Evolutionary conservation across 192 early-diverging fungal species (phyloP).

Genomic region (Coemansia sp.): DNA sequence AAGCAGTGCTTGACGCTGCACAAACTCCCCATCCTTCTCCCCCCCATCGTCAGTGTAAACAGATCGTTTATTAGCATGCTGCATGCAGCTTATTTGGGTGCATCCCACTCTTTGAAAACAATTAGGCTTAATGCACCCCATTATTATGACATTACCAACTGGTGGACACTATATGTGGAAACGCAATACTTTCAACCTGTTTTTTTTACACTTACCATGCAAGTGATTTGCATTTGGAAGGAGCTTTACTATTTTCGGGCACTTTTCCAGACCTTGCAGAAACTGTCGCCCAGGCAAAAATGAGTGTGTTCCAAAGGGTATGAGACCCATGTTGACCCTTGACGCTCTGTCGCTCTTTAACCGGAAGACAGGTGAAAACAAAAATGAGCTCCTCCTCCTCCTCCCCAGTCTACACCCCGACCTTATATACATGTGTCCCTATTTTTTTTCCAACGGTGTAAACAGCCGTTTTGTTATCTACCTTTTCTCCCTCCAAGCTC

Average conservation of each 20-base stretch:
- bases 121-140: background rate
- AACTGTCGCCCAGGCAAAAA: background rate
- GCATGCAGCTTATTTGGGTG: background rate
- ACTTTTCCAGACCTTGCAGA: background rate
- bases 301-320: background rate
- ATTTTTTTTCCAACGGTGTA: background rate
- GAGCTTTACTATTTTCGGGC: background rate
- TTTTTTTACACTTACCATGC: background rate
- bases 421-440: background rate
- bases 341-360: background rate
- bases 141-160: background rate
- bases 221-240: background rate
- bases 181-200: background rate
- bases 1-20: background rate
- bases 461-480: background rate
- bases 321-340: background rate
- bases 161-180: background rate
- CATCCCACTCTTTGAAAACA: background rate
- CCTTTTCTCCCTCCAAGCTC: background rate
- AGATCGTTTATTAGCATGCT: background rate
- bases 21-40: background rate
- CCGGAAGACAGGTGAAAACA: background rate
- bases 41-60: background rate
- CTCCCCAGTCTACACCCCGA: background rate
- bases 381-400: background rate